Conservation (phyloP, 2,329 filamentous ascomycete genomes). For the Fusarium solani-melongenae region DNA sequence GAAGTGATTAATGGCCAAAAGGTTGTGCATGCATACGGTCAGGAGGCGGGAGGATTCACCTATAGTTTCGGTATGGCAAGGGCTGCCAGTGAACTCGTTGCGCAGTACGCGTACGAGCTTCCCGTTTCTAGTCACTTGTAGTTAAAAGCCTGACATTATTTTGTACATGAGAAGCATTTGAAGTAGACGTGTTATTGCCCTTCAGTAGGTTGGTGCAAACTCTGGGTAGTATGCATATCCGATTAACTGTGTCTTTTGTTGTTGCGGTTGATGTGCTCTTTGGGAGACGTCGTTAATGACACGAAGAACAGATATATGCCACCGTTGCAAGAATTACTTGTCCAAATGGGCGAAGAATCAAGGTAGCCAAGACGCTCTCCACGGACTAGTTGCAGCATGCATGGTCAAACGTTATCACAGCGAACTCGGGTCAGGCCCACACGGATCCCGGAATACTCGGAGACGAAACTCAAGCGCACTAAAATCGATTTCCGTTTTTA, state of each 20-base stretch:
- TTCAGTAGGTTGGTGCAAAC: neutral
- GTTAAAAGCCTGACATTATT: neutral
- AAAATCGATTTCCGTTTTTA: too few species aligned
- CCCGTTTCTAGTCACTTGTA: neutral
- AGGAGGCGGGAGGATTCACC: slow-evolving; percentile 5
- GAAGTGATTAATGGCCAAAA: slow-evolving; percentile 3
- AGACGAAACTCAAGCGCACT: too few species aligned
- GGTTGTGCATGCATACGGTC: slow-evolving; percentile 10
- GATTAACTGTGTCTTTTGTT: neutral
- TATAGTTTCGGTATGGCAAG: slow-evolving; percentile 7
- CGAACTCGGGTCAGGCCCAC: neutral
- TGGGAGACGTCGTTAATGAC: neutral
- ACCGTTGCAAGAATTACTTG: neutral
- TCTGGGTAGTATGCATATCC: neutral
- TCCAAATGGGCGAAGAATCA: neutral
- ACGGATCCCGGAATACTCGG: neutral
- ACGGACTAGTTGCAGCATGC: neutral
- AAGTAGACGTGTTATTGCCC: neutral
- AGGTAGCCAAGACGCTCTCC: accelerated
- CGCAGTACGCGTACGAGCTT: slow-evolving; percentile 1
- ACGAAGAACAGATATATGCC: neutral
- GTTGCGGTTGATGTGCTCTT: neutral
- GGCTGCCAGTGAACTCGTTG: neutral
- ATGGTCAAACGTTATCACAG: neutral
- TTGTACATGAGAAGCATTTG: neutral